Base-by-base conservation (phyloP, 106 monocot genomes). In the Apostasia shenzhenica region DNA sequence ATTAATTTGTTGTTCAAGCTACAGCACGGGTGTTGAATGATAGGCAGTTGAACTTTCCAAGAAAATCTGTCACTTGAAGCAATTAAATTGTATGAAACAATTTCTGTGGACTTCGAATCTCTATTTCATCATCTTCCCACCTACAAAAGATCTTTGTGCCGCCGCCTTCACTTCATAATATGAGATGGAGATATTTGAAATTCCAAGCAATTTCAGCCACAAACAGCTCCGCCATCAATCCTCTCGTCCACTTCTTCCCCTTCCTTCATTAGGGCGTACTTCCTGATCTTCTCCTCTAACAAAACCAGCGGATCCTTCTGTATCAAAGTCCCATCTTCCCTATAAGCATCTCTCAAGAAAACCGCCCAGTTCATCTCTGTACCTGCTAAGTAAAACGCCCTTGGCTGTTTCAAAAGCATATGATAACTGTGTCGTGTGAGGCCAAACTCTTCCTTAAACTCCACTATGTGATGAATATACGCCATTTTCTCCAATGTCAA, bases 341-440 rank as follows among this genome's bases (percentile, higher is more conserved):
- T 63, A 54, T 99, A 99, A 4, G 80, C 81, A 56, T 92, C 84
- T 73, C 63, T 89, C 79, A 99, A 43, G 77, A 99, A 99, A 79
- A 99, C 93, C 0, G 79, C 83, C 92, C 92, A 99, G 41, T 99
- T 93, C 97, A 93, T 99, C 81, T 89, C 93, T 0, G 97, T 99
- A 12, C 93, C 97, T 0, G 92, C 89, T 4, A 99, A 79, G 54
- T 93, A 99, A 55, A 99, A 99, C 10, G 97, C 87, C 57, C 85
- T 73, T 4, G 68, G 82, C 81, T 99, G 97, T 85, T 90, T 99
- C 68, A 67, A 51, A 47, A 99, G 77, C 87, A 85, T 83, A 43
- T 79, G 76, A 26, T 99, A 90, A 8, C 81, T 93, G 69, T 87
- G 97, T 79, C 69, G 85, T 11, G 92, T 99, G 40, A 99, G 79